Conservation (phyloP, 495 filamentous ascomycete species). For the Sphaerosporella brunnea region DNA sequence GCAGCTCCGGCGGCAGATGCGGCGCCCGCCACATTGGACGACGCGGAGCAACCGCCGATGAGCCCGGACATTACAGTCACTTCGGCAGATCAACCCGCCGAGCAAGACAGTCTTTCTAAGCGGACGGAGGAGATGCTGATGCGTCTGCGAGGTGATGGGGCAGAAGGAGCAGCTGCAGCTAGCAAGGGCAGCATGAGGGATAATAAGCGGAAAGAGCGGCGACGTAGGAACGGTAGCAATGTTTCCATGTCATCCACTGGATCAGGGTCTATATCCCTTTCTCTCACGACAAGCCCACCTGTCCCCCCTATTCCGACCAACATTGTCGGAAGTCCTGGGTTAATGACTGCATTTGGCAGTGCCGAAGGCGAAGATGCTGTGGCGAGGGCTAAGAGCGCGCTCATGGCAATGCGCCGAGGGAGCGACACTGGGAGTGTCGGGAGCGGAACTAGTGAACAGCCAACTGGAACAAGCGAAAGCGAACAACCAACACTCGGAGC, state of each 20-base stretch:
- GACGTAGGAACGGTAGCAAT: slow-evolving; percentile 22
- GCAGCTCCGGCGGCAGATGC: neutral
- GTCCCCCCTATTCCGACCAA: slow-evolving; percentile 3
- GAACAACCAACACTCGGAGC: too few species aligned
- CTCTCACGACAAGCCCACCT: neutral
- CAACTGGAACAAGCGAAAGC: neutral
- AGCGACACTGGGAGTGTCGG: slow-evolving; percentile 2
- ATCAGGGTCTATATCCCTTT: neutral
- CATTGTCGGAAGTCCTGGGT: neutral
- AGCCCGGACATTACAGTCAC: slow-evolving; percentile 7
- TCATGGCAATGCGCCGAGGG: slow-evolving; percentile 27
- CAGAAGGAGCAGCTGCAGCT: neutral
- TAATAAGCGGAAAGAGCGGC: slow-evolving; percentile 19
- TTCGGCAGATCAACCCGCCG: slow-evolving; percentile 8
- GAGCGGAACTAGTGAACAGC: slow-evolving; percentile 1
- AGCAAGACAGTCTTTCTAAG: slow-evolving; percentile 18
- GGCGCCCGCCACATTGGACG: neutral
- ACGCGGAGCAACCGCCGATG: neutral
- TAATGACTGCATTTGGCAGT: neutral
- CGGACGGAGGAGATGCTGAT: slow-evolving; percentile 22
- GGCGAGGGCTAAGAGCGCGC: slow-evolving; percentile 34
- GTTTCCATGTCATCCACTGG: slow-evolving; percentile 5
- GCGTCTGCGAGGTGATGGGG: slow-evolving; percentile 15
- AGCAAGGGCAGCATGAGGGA: slow-evolving; percentile 18
- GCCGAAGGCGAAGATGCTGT: slow-evolving; percentile 14